Conservation (phyloP, 83 land plant genomes). For the Isoetes engelmannii region DNA sequence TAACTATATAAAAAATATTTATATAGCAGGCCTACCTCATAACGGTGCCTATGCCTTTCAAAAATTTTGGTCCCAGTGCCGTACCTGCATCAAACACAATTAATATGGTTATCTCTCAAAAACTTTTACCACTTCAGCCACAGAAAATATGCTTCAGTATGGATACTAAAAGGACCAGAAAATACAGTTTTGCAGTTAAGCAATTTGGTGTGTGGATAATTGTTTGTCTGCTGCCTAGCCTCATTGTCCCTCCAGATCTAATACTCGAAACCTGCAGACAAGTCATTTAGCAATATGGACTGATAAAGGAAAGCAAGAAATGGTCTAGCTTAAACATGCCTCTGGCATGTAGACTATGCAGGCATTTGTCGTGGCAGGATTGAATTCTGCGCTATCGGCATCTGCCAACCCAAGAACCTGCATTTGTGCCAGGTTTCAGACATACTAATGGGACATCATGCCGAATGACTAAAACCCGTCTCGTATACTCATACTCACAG, state of each 20-base stretch:
- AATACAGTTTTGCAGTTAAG: neutral
- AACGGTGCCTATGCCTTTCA: slow-evolving; percentile 1
- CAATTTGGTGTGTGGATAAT: neutral
- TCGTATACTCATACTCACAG: neutral
- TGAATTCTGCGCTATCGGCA: neutral
- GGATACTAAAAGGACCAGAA: neutral
- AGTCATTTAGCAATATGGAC: no score
- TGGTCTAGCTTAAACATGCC: neutral
- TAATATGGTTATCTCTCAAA: neutral
- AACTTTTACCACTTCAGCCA: neutral
- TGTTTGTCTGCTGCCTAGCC: neutral
- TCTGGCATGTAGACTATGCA: neutral
- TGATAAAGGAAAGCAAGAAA: neutral
- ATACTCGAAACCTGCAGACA: neutral
- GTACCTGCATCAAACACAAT: neutral
- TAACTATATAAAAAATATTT: no score
- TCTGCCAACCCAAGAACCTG: neutral
- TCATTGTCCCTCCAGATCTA: neutral
- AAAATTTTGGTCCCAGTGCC: neutral
- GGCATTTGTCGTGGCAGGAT: neutral
- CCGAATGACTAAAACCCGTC: no score
- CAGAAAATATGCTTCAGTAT: neutral
- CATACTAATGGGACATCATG: neutral
- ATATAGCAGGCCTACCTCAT: neutral
- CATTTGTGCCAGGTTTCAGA: neutral